Base-by-base conservation (phyloP, 768 basidiomycete species). In the Naganishia randhawae region DNA sequence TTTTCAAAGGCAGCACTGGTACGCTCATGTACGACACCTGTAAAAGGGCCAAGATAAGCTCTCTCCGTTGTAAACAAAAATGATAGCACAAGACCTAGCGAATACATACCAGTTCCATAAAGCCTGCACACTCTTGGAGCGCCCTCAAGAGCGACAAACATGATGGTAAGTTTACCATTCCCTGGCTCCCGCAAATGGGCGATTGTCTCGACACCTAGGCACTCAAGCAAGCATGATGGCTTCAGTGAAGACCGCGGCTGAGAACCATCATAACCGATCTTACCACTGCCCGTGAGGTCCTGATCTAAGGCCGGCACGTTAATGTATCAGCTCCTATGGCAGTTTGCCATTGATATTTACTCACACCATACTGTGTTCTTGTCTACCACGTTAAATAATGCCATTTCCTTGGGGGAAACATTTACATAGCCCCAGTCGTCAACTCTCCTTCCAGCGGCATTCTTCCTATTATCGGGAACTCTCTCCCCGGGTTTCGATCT, bases 201-300 rank as follows among this genome's bases (percentile, higher is more conserved):
- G 16, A 69, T 69, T 13, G 68, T 69, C 41, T 69, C 68, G 50
- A 65, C 48, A n/a, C 67, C 67, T 68, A 50, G 13, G 29, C 32
- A 5, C 8, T 14, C n/a, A n/a, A 50, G 45, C 33, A 22, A 17
- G 29, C 6, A 14, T 32, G 54, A n/a, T 33, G 9, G 25, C 25
- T 7, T 10, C 17, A 6, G 39, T 9, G 19, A 7, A 19, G 9
- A 42, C 55, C 39, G 29, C 29, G 17, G 3, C 3, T 13, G 13
- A 35, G 65, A 14, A 2, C 7, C 35, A 25, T 4, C 14, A n/a
- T 25, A 29, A 41, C 50, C 4, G 29, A 39, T 41, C 65, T 66
- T 37, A 68, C 68, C 68, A 37, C 68, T 69, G 17, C 68, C 68
- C 17, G 68, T 69, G 13, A 69, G 32, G 53, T 69, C 68, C 27